phyloP scores from a whole-genome alignment of 1,284 basidiomycete species.

The Malassezia yamatoensis region DNA sequence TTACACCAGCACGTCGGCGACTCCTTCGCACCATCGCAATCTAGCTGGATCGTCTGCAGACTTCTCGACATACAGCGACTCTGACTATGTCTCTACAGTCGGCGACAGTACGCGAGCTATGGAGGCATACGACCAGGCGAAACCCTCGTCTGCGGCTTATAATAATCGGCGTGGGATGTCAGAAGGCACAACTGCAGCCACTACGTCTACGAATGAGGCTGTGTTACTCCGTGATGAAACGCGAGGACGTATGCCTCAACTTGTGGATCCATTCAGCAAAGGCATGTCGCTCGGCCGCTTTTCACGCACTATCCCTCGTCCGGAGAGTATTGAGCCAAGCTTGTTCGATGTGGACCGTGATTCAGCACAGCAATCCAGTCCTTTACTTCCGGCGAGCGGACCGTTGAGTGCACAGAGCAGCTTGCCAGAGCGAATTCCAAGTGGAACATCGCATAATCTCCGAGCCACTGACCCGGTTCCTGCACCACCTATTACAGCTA shows the following conservation, averaged over 20 bases:
- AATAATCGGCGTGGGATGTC: not conserved
- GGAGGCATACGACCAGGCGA: not conserved
- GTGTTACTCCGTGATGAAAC: conserved; percentile 9
- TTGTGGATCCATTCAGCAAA: conserved; percentile 13
- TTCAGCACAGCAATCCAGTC: conserved; percentile 11
- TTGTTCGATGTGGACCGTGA: conserved; percentile 11
- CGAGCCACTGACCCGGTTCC: not conserved
- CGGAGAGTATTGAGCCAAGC: conserved; percentile 18
- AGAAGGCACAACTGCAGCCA: not conserved
- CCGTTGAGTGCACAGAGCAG: conserved; percentile 14
- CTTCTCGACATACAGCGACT: not conserved
- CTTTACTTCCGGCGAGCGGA: conserved; percentile 12
- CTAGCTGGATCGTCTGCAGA: not conserved
- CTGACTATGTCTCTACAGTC: not conserved
- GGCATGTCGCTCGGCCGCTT: conserved; percentile 3
- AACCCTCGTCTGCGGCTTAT: not conserved
- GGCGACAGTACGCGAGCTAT: conserved; percentile 2
- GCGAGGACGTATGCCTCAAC: conserved; percentile 8
- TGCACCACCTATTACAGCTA: not conserved
- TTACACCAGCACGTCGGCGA: conserved; percentile 3
- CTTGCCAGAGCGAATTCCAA: not conserved
- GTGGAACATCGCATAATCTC: not conserved
- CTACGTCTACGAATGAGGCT: not conserved
- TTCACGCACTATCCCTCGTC: not conserved
- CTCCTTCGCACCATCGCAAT: not conserved